Base-by-base conservation (phyloP, 2,329 filamentous ascomycete species). In the Tympanopsis confertula region DNA sequence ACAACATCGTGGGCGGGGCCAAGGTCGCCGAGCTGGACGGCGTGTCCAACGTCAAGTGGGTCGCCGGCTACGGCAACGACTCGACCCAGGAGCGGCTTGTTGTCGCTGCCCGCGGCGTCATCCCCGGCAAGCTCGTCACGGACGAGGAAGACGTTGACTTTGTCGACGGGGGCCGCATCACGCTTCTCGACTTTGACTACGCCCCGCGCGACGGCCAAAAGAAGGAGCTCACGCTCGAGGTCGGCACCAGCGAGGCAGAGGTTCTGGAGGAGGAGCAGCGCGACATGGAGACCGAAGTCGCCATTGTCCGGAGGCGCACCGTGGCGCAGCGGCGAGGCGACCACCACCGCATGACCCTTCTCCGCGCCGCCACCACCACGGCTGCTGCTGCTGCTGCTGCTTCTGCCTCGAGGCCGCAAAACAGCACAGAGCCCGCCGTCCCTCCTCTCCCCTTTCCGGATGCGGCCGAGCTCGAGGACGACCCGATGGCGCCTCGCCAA, bases 271-370 rank as follows among this genome's bases (percentile, higher is more conserved):
- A 89, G 51, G 81, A 85, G 48, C 71, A 73, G 44, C 74, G 81
- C 17, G 83, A 86, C 47, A 65, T 89, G 40, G 84, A 81, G 40
- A 75, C 78, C 1, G 84, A 88, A 53, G 83, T 91, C 15, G 85
- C 84, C 44, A 76, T 89, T 47, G 82, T 86, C 37, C 72, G 84
- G 46, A 70, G 82, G 44, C 69, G 84, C 45, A 88, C 84, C 3
- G 78, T 83, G 13, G 71, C 80, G 24, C 75, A 79, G 48, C 70
- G 69, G 37, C 65, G 71, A 45, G 68, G 66, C 57, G 61, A 26
- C 22, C n/a, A n/a, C 40, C 54, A 61, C 35, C 57, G 68, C 41
- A 55, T 57, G 36, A 61, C 62, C 39, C 51, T 76, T 22, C 62
- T 72, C 42, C 65, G 68, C 35, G 57, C 69, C 18, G 58, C 66